Conservation (phyloP, 495 filamentous ascomycete genomes). For the Achaetomiella virescens region DNA sequence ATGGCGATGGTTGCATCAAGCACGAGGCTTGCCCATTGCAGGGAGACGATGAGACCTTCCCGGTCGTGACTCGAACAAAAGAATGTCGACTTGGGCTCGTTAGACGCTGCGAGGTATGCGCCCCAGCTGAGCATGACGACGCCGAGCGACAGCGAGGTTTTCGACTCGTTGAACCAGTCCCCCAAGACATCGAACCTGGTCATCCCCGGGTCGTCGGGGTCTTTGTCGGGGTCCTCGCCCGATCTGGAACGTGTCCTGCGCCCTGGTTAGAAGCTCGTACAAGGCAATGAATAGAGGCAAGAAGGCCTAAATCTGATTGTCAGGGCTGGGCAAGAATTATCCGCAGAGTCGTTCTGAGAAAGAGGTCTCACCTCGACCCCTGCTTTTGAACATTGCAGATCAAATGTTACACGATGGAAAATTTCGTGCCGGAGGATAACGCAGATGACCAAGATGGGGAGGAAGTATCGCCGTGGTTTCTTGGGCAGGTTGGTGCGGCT, state of each 20-base stretch:
- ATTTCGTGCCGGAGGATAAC: slow-evolving; percentile 39
- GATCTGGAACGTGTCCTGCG: slow-evolving; percentile 18
- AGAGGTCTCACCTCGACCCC: slow-evolving; percentile 36
- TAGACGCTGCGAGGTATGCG: slow-evolving; percentile 20
- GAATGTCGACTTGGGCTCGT: slow-evolving; percentile 31
- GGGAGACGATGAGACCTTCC: slow-evolving; percentile 20
- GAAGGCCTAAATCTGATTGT: slow-evolving; percentile 28
- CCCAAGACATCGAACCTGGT: slow-evolving; percentile 34
- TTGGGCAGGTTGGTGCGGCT: slow-evolving; percentile 32
- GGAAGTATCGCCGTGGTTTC: slow-evolving; percentile 37
- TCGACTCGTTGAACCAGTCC: slow-evolving; percentile 31
- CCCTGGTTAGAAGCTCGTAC: slow-evolving; percentile 35
- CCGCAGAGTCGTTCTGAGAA: too few relatives aligned
- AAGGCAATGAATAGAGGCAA: slow-evolving; percentile 32
- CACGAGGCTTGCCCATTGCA: slow-evolving; percentile 37
- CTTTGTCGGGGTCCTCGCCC: slow-evolving; percentile 14
- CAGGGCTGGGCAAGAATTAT: background rate
- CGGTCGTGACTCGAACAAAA: slow-evolving; percentile 38
- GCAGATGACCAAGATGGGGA: slow-evolving; percentile 34
- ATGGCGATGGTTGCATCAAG: slow-evolving; percentile 37
- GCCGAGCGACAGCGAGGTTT: slow-evolving; percentile 22
- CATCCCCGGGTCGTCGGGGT: slow-evolving; percentile 34
- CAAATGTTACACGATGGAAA: slow-evolving; percentile 30
- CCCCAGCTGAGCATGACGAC: slow-evolving; percentile 31
- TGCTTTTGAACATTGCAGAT: slow-evolving; percentile 38